Percentiles rank a stretch among this genome's conserved stretches.
These are phyloP conservation scores for Panicum virgatum DNA, from an alignment of 202 grass and related monocot genomes.

Conservation along the genomic window DNA sequence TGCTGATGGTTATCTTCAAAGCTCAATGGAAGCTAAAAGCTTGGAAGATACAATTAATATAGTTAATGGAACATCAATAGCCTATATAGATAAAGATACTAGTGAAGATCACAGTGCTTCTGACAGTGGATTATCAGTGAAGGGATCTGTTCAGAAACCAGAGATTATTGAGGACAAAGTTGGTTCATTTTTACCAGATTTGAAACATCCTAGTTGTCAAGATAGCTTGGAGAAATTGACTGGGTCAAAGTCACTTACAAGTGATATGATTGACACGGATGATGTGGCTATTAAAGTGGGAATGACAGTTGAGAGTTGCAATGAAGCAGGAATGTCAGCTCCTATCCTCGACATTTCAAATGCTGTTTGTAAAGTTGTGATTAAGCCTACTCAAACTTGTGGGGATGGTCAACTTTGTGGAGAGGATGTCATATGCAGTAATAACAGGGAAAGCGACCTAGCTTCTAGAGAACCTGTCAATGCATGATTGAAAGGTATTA, in stretches of 20 bases:
- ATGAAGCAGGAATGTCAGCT: constrained; percentile 27
- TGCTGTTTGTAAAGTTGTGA: constrained; percentile 38
- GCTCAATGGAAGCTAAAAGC: constrained; percentile 33
- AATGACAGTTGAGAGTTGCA: constrained; percentile 24
- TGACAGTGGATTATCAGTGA: constrained; percentile 17
- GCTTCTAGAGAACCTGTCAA: constrained; percentile 47
- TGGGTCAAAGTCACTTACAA: constrained; percentile 15
- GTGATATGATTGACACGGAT: constrained; percentile 20
- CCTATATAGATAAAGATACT: constrained; percentile 24
- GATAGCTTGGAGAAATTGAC: constrained; percentile 5
- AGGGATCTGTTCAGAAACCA: constrained; percentile 9
- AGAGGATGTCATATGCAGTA: constrained; percentile 40
- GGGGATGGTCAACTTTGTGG: constrained; percentile 45
- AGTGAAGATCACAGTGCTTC: constrained; percentile 18
- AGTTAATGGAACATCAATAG: constrained; percentile 16
- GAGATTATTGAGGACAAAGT: constrained; percentile 12
- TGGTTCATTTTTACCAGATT: constrained; percentile 21
- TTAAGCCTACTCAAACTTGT: constrained; percentile 44
- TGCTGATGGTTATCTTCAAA: constrained; percentile 29
- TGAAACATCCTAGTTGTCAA: neutral
- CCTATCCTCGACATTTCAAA: constrained; percentile 20
- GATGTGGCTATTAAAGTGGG: constrained; percentile 26
- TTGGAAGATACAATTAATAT: constrained; percentile 18
- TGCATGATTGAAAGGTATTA: constrained; percentile 53
- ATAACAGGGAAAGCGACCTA: constrained; percentile 33